These are phyloP conservation scores for Backusella australiensis DNA, from an alignment of 192 early-diverging fungal species.

Conservation along the genomic window DNA sequence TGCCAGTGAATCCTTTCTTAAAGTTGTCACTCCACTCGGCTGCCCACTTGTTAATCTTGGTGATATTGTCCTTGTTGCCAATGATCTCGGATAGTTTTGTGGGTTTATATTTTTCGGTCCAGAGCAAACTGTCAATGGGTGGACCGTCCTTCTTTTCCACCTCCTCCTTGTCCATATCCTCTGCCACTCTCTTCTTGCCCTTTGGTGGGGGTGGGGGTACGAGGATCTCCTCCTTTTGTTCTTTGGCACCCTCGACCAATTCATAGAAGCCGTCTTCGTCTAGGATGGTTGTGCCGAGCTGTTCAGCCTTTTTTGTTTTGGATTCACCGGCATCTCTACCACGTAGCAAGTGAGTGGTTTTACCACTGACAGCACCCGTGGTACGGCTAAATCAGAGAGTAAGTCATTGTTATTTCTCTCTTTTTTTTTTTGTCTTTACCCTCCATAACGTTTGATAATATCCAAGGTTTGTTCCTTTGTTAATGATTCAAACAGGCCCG, in stretches of 20 bases:
- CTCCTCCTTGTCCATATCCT: conserved; percentile 12
- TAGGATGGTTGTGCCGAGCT: conserved; percentile 64
- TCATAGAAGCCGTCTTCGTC: conserved; percentile 85
- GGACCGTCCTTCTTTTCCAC: neutral
- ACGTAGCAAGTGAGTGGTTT: conserved; percentile 83
- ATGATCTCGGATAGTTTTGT: conserved; percentile 74
- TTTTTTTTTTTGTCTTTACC: conserved; percentile 33
- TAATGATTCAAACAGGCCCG: conserved; percentile 82
- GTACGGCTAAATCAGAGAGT: conserved; percentile 52
- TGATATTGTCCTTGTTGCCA: conserved; percentile 77
- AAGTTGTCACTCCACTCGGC: conserved; percentile 58
- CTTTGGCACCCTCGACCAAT: conserved; percentile 62
- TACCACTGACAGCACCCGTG: conserved; percentile 70
- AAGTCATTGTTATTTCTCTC: too few relatives aligned
- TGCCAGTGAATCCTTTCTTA: conserved; percentile 38
- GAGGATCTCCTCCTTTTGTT: conserved; percentile 22
- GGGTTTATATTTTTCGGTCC: conserved; percentile 97
- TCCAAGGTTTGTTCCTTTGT: conserved; percentile 75
- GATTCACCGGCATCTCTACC: conserved; percentile 85
- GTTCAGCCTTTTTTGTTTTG: conserved; percentile 79
- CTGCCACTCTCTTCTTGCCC: conserved; percentile 8
- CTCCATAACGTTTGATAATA: conserved; percentile 87
- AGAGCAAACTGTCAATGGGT: conserved; percentile 27
- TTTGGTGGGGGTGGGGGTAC: conserved; percentile 23
- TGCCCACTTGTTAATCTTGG: conserved; percentile 76